These are phyloP conservation scores for Diaporthe destruens DNA, from an alignment of 2,329 filamentous ascomycete genomes.

Conservation along the genomic window DNA sequence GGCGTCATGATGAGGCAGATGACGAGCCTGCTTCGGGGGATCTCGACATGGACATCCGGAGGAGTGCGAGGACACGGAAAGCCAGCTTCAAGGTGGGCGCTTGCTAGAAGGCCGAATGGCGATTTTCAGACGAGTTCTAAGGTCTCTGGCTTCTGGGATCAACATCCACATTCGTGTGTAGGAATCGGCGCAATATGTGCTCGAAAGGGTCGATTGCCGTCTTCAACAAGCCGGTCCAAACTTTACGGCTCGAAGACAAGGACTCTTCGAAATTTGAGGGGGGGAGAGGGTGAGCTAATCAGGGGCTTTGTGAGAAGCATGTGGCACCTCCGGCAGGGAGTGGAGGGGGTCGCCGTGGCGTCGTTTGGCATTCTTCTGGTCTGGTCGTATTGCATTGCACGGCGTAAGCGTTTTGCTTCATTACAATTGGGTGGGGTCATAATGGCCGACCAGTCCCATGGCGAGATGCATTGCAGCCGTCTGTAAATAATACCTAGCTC, in stretches of 20 bases:
- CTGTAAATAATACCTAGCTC: slow-evolving; percentile 22
- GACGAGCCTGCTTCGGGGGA: neutral
- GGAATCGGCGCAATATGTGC: too few relatives aligned
- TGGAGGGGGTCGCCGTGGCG: neutral
- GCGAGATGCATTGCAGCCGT: slow-evolving; percentile 21
- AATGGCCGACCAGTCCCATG: neutral
- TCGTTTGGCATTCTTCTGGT: neutral
- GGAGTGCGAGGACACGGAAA: slow-evolving; percentile 37
- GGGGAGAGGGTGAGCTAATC: neutral
- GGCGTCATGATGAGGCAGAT: neutral
- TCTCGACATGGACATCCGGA: slow-evolving; percentile 33
- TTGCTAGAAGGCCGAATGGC: neutral
- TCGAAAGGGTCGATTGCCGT: neutral
- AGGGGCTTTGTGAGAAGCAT: neutral
- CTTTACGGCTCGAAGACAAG: neutral
- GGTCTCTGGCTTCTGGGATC: neutral
- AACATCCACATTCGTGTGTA: neutral
- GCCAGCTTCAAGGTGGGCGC: slow-evolving; percentile 33
- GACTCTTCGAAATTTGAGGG: neutral
- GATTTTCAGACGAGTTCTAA: neutral
- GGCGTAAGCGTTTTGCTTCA: slow-evolving; percentile 30
- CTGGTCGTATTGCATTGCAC: slow-evolving; percentile 25
- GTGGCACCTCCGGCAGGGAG: neutral
- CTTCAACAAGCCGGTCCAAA: neutral
- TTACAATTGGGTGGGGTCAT: neutral